Evolutionary conservation across 1,284 basidiomycete genomes (phyloP).

Genomic region (Leccinum huronense): DNA sequence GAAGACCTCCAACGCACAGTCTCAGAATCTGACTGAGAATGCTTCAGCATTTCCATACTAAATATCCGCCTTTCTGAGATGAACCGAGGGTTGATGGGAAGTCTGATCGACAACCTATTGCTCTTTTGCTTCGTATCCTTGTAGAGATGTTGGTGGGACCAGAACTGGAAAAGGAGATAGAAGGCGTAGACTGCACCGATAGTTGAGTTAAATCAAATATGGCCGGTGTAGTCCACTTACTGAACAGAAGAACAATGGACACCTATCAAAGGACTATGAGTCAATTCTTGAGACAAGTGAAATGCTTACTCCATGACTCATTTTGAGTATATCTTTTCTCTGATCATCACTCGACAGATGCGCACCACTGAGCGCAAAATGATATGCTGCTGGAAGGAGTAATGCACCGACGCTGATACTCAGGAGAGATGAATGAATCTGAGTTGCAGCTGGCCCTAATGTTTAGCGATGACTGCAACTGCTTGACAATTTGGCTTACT

Average conservation of each 20-base stretch:
- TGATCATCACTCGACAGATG: conserved; percentile 37
- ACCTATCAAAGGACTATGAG: conserved; percentile 41
- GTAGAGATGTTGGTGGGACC: conserved; percentile 83
- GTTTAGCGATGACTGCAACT: conserved; percentile 5
- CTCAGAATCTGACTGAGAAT: conserved; percentile 28
- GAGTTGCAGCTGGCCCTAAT: conserved; percentile 58
- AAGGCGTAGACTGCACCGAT: conserved; percentile 57
- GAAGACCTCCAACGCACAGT: conserved; percentile 17
- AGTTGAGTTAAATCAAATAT: conserved; percentile 8
- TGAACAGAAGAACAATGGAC: conserved; percentile 67
- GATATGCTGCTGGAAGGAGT: conserved; percentile 76
- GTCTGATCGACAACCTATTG: conserved; percentile 37
- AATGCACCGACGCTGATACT: conserved; percentile 79
- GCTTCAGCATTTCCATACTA: conserved; percentile 22
- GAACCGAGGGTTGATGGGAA: conserved; percentile 35
- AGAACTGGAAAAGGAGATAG: conserved; percentile 86
- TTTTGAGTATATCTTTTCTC: conserved; percentile 64
- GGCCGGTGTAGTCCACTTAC: conserved; percentile 39
- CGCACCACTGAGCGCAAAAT: conserved; percentile 55
- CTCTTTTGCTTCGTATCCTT: conserved; percentile 53
- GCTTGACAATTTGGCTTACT: conserved; percentile 43
- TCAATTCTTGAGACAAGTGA: neutral
- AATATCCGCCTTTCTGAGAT: conserved; percentile 30
- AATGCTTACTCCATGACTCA: conserved; percentile 78
- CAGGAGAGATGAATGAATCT: conserved; percentile 80